phyloP scores from a whole-genome alignment of 805 yeast species.

The Sugiyamaella floridensis region DNA sequence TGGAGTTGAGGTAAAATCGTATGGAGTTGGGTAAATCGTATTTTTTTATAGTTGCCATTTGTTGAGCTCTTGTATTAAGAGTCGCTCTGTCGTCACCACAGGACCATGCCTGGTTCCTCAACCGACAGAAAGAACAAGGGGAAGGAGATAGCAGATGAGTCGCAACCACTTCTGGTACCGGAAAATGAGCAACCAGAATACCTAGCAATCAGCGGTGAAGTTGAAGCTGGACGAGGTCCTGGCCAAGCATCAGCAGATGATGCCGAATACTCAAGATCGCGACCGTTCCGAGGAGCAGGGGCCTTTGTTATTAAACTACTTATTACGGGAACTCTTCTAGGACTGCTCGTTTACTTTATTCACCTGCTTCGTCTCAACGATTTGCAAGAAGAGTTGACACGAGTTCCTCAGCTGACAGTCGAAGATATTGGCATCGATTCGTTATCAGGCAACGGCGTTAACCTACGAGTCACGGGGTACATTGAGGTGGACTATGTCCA shows the following conservation, averaged over 20 bases:
- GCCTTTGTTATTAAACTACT: too few species aligned
- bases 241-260: neutral
- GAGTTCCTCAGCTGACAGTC: conserved; percentile 9
- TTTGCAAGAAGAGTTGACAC: conserved; percentile 10
- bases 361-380: conserved; percentile 6
- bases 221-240: neutral
- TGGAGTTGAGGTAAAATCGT: too few species aligned
- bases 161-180: neutral
- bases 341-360: neutral
- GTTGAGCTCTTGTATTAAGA: too few species aligned
- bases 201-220: neutral
- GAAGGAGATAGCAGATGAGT: neutral
- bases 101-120: neutral
- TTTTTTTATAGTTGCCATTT: too few species aligned
- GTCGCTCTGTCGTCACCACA: too few species aligned
- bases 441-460: conserved; percentile 12
- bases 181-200: neutral
- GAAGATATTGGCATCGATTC: conserved; percentile 9
- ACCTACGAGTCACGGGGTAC: conserved; percentile 13
- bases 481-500: conserved; percentile 12
- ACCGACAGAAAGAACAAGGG: neutral
- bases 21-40: too few species aligned
- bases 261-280: neutral
- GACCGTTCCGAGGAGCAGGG: too few species aligned
- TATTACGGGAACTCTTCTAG: neutral